Evolutionary conservation across 2,329 filamentous ascomycete species (phyloP), one percentile per base, ranked within the genome.

Genomic region (Cladosporium phlei): DNA sequence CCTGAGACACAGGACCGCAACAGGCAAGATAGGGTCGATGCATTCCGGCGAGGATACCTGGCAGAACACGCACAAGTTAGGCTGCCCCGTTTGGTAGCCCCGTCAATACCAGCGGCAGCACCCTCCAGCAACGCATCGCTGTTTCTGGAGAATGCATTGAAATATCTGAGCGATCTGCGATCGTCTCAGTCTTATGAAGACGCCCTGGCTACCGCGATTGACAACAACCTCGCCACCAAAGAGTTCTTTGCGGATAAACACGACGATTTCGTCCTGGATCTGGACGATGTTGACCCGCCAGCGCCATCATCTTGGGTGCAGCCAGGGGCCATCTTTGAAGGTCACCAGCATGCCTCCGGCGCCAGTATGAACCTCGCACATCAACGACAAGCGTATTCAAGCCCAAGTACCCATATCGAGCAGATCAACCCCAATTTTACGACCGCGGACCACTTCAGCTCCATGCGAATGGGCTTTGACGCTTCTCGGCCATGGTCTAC

Each of bases 91-190:
- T 55, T 61, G 28, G 57, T 55, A 1, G 57, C 59, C 19, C 58
- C 58, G 16, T 55, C 58, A 2, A 46, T 53, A 16, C 37, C 37
- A 11, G 28, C 50, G 14, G 49, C 34, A 3, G 32, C 34, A 29
- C n/a, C 34, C 5, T 16, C 27, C 20, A 32, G 16, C 20, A 39
- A 28, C 10, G 17, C 34, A 17, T 33, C 34, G 4, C 11, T 27
- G 3, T 45, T 45, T 7, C 60, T 84, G 42, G 78, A 80, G 57
- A 75, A 78, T 53, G 75, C 77, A 1, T 76, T 85, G 56, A 75
- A 72, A 55, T 85, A 84, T 59, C 70, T 85, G 12, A 75, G 79
- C 46, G 71, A 73, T 43, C 66, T 85, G 51, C 76, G 79, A 12
- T 69, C 70, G 45, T 77, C 74, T 22, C 69, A 62, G 46, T 72